These are phyloP conservation scores for Fusarium cyanostomum DNA, from an alignment of 2,329 filamentous ascomycete species.

Conservation along the genomic window DNA sequence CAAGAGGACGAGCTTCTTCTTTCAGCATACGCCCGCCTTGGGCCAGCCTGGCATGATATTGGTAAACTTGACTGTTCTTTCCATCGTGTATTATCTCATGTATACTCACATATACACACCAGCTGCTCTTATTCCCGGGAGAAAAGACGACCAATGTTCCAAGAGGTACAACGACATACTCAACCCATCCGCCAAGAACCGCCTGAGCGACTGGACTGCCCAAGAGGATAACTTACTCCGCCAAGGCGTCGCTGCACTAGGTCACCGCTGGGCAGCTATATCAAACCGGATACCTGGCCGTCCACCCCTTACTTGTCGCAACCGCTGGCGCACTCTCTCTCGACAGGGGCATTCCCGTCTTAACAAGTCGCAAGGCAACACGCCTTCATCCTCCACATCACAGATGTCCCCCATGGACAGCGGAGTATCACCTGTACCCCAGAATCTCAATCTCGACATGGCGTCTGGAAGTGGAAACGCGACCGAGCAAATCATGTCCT, in stretches of 20 bases:
- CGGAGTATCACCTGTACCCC: constrained; percentile 29
- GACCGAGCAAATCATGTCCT: constrained; percentile 17
- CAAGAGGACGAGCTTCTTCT: constrained; percentile 44
- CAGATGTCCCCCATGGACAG: constrained; percentile 31
- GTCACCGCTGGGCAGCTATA: constrained; percentile 44
- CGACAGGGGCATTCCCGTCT: constrained; percentile 20
- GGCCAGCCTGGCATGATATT: constrained; percentile 43
- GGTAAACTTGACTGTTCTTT: constrained; percentile 2
- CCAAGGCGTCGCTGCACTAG: constrained; percentile 38
- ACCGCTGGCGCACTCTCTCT: constrained; percentile 41
- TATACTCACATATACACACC: background rate
- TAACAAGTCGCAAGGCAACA: constrained; percentile 30
- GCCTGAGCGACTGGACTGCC: constrained; percentile 40
- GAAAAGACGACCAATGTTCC: constrained; percentile 45
- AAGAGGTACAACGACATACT: constrained; percentile 46
- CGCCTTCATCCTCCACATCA: constrained; percentile 28
- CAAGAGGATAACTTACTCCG: constrained; percentile 40
- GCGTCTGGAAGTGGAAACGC: background rate
- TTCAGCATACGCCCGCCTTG: constrained; percentile 41
- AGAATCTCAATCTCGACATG: constrained; percentile 3
- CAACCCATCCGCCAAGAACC: constrained; percentile 40
- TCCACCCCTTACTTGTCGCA: constrained; percentile 44
- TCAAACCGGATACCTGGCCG: constrained; percentile 39
- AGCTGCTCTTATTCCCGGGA: constrained; percentile 42
- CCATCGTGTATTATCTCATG: background rate